phyloP scores from a whole-genome alignment of 768 basidiomycete species.

The Guyanaporus albipodus region DNA sequence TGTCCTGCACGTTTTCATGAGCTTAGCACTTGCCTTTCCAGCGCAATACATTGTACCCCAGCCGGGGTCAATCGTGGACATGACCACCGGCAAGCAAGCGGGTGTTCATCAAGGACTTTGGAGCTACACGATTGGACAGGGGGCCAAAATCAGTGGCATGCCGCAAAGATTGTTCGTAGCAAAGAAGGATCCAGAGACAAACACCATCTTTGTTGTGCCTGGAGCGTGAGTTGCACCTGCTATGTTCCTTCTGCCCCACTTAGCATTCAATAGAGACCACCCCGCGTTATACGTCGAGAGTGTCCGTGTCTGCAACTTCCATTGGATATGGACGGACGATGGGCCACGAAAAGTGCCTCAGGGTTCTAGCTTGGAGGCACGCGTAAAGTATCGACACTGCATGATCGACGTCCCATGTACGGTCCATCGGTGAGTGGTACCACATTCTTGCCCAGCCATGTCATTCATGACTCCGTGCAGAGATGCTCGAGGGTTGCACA shows the following conservation, averaged over 20 bases:
- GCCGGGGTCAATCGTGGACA: conserved; percentile 65
- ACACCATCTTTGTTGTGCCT: conserved; percentile 74
- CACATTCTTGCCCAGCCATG: neutral
- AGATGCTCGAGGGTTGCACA: conserved; percentile 27
- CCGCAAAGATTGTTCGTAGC: conserved; percentile 65
- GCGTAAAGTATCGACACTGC: conserved; percentile 67
- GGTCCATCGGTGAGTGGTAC: conserved; percentile 42
- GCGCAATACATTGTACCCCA: conserved; percentile 72
- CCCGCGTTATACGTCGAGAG: conserved; percentile 45
- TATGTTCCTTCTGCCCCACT: neutral
- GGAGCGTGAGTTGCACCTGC: conserved; percentile 48
- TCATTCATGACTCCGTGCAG: conserved; percentile 17
- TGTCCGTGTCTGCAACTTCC: conserved; percentile 47
- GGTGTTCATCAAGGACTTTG: conserved; percentile 74
- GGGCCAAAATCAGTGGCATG: conserved; percentile 62
- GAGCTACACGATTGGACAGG: conserved; percentile 84
- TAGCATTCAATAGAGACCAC: conserved; percentile 46
- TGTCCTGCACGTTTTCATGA: neutral
- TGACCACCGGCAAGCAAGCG: conserved; percentile 48
- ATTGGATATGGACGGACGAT: conserved; percentile 73
- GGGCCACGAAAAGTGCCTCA: conserved; percentile 46
- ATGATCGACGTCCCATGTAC: conserved; percentile 54
- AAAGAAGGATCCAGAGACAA: conserved; percentile 56
- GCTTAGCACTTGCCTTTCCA: conserved; percentile 31
- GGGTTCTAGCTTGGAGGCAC: conserved; percentile 43